Base-by-base conservation (phyloP, 441 rosid genomes). In the Croton setiger region DNA sequence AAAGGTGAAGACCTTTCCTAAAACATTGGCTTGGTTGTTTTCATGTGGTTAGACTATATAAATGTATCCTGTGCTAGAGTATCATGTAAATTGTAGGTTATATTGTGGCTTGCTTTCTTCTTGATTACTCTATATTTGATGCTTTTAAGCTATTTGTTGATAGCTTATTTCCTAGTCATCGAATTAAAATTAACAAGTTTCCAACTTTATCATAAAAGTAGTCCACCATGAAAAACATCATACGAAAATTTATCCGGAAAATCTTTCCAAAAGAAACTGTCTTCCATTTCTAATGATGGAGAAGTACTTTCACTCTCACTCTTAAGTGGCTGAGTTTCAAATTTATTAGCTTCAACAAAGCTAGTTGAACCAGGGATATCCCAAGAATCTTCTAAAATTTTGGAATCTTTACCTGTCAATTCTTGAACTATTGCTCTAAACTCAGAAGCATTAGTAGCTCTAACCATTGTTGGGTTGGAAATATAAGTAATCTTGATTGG, bases 391-490 rank as follows among this genome's bases (percentile, higher is more conserved):
- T n/a, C n/a, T n/a, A 20, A 35, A 7, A 72, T 39, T 3, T 69
- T 56, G 14, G 89, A 78, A 45, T 80, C 47, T 57, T 80, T 79
- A 14, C 89, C 89, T 0, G 89, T 85, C 15, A 83, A 70, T 64
- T 80, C 76, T 57, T 85, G 89, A 70, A 83, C 89, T 0, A 83
- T 78, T 0, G 83, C 72, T 2, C 82, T 67, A 72, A 85, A 85
- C 79, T 85, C 86, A 0, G 79, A 65, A 36, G 83, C 80, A 64
- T 56, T 80, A 69, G 78, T 54, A 8, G 76, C 84, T 63, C 55
- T 79, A 56, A 85, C 77, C 78, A 80, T 54, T 66, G 66, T 72
- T 2, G 89, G 89, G 74, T 74, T 85, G 3, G 84, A 80, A 55
- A 85, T 81, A 72, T 81, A 81, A 1, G 52, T 80, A 44, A 85